Evolutionary conservation across 768 basidiomycete species (phyloP).

Genomic region (Tephrocybe sp.): DNA sequence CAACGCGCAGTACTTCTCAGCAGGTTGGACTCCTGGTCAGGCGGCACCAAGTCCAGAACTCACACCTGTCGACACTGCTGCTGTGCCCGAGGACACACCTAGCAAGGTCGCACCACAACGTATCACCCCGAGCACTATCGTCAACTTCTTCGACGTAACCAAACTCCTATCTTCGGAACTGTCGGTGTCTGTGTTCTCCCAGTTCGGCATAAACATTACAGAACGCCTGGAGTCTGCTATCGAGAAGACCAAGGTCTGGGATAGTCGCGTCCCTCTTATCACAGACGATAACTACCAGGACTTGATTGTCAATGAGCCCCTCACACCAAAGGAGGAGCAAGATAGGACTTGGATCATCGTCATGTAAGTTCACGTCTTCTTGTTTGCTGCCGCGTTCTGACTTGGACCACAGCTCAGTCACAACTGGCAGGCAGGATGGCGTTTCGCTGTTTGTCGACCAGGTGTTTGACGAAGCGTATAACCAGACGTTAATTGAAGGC

Average conservation of each 20-base stretch:
- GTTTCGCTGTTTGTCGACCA: constrained; percentile 71
- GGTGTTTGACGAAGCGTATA: constrained; percentile 74
- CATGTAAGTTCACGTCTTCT: constrained; percentile 45
- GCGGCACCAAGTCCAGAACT: constrained; percentile 33
- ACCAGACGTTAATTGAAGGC: constrained; percentile 53
- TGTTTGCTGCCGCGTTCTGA: constrained; percentile 10
- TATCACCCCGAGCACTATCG: constrained; percentile 19
- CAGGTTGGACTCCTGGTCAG: constrained; percentile 82
- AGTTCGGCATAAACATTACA: constrained; percentile 71
- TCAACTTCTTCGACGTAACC: constrained; percentile 36
- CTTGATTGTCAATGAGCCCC: constrained; percentile 65
- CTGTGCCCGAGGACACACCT: constrained; percentile 19
- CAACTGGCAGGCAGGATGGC: constrained; percentile 58
- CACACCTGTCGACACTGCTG: constrained; percentile 14
- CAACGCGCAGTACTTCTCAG: constrained; percentile 74
- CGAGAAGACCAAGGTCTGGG: constrained; percentile 51
- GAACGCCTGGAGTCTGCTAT: constrained; percentile 42
- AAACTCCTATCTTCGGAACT: constrained; percentile 53
- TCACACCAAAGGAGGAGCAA: constrained; percentile 63
- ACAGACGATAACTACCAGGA: constrained; percentile 81
- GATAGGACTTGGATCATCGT: constrained; percentile 76
- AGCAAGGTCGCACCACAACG: constrained; percentile 19
- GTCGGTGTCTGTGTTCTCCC: constrained; percentile 50
- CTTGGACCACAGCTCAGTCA: constrained; percentile 45
- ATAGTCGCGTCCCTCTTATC: constrained; percentile 72